phyloP scores from a whole-genome alignment of 176 grass and related monocot species.

The Phyllostachys edulis region DNA sequence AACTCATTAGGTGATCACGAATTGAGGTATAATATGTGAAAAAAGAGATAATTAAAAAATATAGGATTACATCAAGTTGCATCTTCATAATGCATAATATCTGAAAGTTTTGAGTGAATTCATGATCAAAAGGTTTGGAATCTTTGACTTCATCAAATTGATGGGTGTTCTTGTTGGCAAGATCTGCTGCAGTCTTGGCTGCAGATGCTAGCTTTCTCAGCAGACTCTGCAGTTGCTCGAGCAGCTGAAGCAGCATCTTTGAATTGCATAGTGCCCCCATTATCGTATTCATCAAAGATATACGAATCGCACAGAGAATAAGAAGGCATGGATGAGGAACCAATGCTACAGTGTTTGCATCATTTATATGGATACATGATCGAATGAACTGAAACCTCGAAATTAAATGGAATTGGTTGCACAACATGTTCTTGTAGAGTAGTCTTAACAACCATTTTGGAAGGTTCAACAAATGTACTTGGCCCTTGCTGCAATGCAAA shows the following conservation, averaged over 20 bases:
- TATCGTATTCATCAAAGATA: not conserved
- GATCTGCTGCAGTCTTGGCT: constrained; percentile 69
- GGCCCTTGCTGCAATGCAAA: constrained; percentile 76
- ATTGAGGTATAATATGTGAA: no score
- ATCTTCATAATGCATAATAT: no score
- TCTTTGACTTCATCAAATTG: constrained; percentile 10
- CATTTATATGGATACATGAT: not conserved
- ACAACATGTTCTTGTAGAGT: constrained; percentile 25
- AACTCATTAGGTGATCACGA: no score
- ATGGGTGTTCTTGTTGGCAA: constrained; percentile 50
- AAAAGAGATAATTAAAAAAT: no score
- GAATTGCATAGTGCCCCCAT: no score
- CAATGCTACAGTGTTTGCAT: not conserved
- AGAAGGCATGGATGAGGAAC: constrained; percentile 15
- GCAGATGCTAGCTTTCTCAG: constrained; percentile 64
- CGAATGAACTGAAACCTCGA: constrained; percentile 47
- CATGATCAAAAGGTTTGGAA: not conserved
- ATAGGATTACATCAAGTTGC: no score
- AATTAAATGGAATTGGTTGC: constrained; percentile 34
- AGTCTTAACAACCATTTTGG: constrained; percentile 59
- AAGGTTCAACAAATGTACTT: constrained; percentile 54
- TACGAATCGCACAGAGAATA: constrained; percentile 22
- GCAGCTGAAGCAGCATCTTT: no score
- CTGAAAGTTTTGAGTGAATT: no score
- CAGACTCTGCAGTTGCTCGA: no score